Base-by-base conservation (phyloP, 78 protist species). In the Creolimax fragrantissima region DNA sequence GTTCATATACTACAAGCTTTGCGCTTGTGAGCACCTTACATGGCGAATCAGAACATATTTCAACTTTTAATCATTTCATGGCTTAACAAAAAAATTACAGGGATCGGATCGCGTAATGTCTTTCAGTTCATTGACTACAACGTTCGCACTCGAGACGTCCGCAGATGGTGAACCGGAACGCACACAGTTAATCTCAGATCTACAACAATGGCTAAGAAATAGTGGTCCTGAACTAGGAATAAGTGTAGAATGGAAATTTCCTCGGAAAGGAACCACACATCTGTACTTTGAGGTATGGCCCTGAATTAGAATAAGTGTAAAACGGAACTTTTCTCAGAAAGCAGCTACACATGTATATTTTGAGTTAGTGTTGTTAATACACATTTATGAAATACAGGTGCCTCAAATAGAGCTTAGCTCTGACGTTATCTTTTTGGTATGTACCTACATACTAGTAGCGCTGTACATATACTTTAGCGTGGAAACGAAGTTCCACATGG, bases 381-480 rank as follows among this genome's bases (percentile, higher is more conserved):
- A n/a, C n/a, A n/a, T n/a, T n/a, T n/a, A n/a, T n/a, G n/a, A n/a
- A n/a, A n/a, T n/a, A n/a, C n/a, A 88, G 67, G 67, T 88, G 5
- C 90, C 90, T 6, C 11, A 6, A 88, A 7, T 88, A 6, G 90
- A 88, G 67, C 67, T 88, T 43, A 88, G 90, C 41, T 81, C 93
- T 41, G 93, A 91, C 89, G 44, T 91, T 2, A 3, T 39, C 32
- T 91, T 91, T 66, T 45, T 91, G 5, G 89, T 35, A 24, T 42
- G 24, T 17, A 44, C 85, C 7, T 91, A 91, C 45, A 4, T 81
- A 58, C 47, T 84, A 4, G 93, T 91, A 44, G 42, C 81, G 24
- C 67, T 91, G 58, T 91, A 91, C 88, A 91, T 91, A 24, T 91
- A 81, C 3, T 91, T 91, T 42, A 66, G 85, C 5, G 81, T 91